Conservation (phyloP, 2,329 filamentous ascomycete genomes). For the Aspergillus versicolor region DNA sequence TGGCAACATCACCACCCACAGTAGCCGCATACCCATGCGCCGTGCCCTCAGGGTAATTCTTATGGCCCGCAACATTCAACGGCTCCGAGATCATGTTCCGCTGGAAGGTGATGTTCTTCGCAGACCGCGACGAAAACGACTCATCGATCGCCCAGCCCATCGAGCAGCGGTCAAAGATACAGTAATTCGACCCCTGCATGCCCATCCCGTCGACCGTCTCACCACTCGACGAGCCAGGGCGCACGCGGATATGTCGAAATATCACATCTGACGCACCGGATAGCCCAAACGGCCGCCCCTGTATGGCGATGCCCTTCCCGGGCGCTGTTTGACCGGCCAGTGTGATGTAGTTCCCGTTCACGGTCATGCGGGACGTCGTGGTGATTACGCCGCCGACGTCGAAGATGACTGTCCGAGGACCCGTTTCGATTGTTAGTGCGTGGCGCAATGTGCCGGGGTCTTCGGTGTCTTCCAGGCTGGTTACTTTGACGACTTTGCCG, state of each 20-base stretch:
- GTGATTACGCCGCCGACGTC: conserved; percentile 12
- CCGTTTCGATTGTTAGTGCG: conserved; percentile 5
- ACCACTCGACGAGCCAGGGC: conserved; percentile 1
- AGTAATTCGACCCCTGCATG: conserved; percentile 11
- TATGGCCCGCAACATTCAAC: conserved; percentile 11
- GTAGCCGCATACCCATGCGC: conserved; percentile 14
- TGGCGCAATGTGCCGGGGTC: conserved; percentile 3
- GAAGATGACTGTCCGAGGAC: conserved; percentile 10
- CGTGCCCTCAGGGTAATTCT: conserved; percentile 12
- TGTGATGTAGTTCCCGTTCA: conserved; percentile 6
- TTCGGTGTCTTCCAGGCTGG: conserved; percentile 10
- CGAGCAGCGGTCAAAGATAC: conserved; percentile 10
- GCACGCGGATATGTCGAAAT: conserved; percentile 7
- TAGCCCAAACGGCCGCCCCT: conserved; percentile 10
- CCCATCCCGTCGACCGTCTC: conserved; percentile 14
- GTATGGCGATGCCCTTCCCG: conserved; percentile 12
- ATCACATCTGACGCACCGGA: conserved; percentile 13
- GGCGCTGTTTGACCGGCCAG: conserved; percentile 12
- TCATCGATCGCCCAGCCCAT: conserved; percentile 15
- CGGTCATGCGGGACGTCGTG: not conserved
- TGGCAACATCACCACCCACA: conserved; percentile 7
- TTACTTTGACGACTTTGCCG: conserved; percentile 13
- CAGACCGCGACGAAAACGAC: conserved; percentile 7
- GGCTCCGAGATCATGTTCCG: conserved; percentile 14
- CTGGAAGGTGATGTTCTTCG: conserved; percentile 15